phyloP scores from a whole-genome alignment of 2,329 filamentous ascomycete species.

The Colletotrichum viniferum region DNA sequence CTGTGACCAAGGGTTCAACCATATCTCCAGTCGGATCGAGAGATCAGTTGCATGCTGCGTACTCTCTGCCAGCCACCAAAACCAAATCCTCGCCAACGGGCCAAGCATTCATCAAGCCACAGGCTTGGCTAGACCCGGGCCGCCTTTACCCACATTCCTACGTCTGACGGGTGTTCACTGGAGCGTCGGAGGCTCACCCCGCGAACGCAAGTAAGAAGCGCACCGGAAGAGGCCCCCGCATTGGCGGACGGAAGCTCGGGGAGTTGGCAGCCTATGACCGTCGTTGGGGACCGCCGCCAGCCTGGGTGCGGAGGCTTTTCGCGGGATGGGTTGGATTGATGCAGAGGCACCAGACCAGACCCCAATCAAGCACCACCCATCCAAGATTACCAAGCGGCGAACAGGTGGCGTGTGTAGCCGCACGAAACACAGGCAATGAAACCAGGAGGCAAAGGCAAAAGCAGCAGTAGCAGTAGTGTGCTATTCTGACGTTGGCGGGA shows the following conservation, averaged over 20 bases:
- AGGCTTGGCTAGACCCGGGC: neutral
- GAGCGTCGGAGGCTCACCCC: neutral
- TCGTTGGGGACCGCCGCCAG: neutral
- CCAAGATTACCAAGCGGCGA: neutral
- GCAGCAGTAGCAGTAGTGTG: neutral
- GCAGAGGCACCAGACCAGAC: neutral
- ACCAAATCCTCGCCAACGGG: neutral
- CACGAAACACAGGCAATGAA: conserved; percentile 8
- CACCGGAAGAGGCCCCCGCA: conserved; percentile 6
- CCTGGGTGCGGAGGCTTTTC: conserved; percentile 7
- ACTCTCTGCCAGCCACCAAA: neutral
- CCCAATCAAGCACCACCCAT: neutral
- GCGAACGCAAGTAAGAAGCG: neutral
- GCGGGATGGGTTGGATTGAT: conserved; percentile 1
- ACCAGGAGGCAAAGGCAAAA: neutral
- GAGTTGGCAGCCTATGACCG: neutral
- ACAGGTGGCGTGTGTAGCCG: neutral
- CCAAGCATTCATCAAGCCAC: neutral
- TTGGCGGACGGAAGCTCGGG: neutral
- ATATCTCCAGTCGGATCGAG: neutral
- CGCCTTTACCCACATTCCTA: neutral
- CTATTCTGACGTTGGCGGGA: neutral
- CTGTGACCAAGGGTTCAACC: neutral
- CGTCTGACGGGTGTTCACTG: neutral
- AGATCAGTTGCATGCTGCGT: neutral